Evolutionary conservation across 2,329 filamentous ascomycete species (phyloP), one percentile per base, ranked within the genome.

Genomic region (Phyllosticta citriasiana): DNA sequence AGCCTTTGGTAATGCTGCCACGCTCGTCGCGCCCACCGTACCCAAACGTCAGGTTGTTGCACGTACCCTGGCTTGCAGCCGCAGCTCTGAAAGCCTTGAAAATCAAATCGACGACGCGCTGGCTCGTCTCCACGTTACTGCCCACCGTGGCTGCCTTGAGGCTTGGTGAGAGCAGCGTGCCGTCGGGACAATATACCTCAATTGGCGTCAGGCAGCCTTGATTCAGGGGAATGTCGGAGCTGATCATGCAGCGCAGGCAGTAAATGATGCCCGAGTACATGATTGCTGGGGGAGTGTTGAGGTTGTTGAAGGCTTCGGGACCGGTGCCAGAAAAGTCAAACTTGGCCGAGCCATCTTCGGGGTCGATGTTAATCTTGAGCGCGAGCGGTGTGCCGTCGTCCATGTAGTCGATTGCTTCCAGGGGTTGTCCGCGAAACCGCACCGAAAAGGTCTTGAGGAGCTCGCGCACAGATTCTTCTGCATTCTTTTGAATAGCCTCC

Each of bases 221-320:
- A 63, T 77, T 77, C 0, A 77, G 68, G 0, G 74, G 75, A 5
- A 77, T 75, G 27, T 77, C 73, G 0, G 65, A 35, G 19, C 67
- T 64, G 25, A 76, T 66, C 2, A 77, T 66, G 51, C 72, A 74
- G 2, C 74, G 70, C 19, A 77, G 66, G 22, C 65, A 68, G 61
- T 76, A 77, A 59, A 77, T 74, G 55, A 76, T 73, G 33, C 74
- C 92, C 8, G 80, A 85, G 68, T 88, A 93, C 73, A 69, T 69
- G 55, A 66, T 65, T 26, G 63, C 62, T 8, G 57, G 55, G 2
- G 65, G 63, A 10, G 70, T 71, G 62, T 66, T 65, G 57, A 57
- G 52, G 55, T 65, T 66, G 9, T 59, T 57, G 24, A 56, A 66
- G n/a, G 62, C 57, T 19, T 66, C 56, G 16, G 63, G 61, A 2